phyloP scores from a whole-genome alignment of 2,329 filamentous ascomycete species.

The Alternaria gaisen region DNA sequence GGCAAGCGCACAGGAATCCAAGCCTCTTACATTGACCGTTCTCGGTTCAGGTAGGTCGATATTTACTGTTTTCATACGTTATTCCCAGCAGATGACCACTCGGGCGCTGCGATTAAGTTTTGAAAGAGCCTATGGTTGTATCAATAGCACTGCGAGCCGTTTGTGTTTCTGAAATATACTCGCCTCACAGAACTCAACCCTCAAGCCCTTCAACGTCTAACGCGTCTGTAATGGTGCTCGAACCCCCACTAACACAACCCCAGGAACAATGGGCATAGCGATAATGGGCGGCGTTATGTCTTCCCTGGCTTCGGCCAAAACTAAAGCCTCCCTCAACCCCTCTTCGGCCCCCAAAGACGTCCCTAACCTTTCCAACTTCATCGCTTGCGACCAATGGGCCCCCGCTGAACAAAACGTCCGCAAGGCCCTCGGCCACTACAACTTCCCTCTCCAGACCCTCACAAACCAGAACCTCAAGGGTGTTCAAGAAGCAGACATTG shows the following conservation, averaged over 20 bases:
- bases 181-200: not conserved
- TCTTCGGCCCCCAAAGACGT: constrained; percentile 49
- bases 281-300: constrained; percentile 82
- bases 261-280: constrained; percentile 85
- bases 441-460: constrained; percentile 69
- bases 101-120: not conserved
- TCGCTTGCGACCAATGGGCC: constrained; percentile 79
- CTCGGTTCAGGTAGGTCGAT: constrained; percentile 78
- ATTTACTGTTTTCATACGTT: constrained; percentile 34
- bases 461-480: constrained; percentile 76
- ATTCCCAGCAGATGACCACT: not conserved
- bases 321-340: constrained; percentile 51
- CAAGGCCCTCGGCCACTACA: constrained; percentile 70
- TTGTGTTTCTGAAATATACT: too few relatives aligned
- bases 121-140: not conserved
- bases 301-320: constrained; percentile 64
- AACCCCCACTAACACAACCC: constrained; percentile 1
- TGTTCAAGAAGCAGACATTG: constrained; percentile 72
- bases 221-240: not conserved
- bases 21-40: constrained; percentile 75
- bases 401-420: constrained; percentile 75
- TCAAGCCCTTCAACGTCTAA: not conserved
- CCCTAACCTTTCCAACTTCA: constrained; percentile 72
- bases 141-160: not conserved
- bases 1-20: constrained; percentile 41